Conservation (phyloP, 1,284 basidiomycete genomes). For the Apiotrichum laibachii region DNA sequence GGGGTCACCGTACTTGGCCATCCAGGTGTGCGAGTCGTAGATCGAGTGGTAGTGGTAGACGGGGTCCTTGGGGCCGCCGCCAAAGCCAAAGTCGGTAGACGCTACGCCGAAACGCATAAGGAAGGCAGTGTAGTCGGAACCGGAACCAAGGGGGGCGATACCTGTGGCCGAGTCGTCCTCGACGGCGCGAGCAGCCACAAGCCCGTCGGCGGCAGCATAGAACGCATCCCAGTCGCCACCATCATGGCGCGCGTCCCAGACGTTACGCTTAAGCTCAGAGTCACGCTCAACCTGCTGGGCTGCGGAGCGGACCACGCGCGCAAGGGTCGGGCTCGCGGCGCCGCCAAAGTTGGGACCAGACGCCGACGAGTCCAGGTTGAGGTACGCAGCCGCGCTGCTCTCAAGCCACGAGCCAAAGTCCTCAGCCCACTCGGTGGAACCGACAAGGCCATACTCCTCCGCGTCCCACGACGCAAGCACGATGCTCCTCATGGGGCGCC, state of each 20-base stretch:
- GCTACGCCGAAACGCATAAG: slow-evolving; percentile 57
- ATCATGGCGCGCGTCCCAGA: slow-evolving; percentile 47
- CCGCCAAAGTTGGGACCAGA: slow-evolving; percentile 64
- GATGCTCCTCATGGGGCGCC: slow-evolving; percentile 85
- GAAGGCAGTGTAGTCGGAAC: slow-evolving; percentile 72
- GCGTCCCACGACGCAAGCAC: slow-evolving; percentile 91
- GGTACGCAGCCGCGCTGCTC: slow-evolving; percentile 73
- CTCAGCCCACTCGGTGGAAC: slow-evolving; percentile 84
- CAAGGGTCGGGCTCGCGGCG: slow-evolving; percentile 59
- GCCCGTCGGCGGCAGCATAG: not conserved
- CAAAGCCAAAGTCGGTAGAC: slow-evolving; percentile 53
- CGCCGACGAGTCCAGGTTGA: slow-evolving; percentile 73
- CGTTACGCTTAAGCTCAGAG: slow-evolving; percentile 38
- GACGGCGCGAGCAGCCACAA: not conserved
- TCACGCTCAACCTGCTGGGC: slow-evolving; percentile 67
- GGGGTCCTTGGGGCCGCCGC: slow-evolving; percentile 56
- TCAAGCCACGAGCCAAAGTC: slow-evolving; percentile 80
- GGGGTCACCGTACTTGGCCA: slow-evolving; percentile 66
- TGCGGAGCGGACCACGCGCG: slow-evolving; percentile 65
- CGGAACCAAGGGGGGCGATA: slow-evolving; percentile 51
- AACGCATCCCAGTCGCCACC: slow-evolving; percentile 36
- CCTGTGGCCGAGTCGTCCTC: slow-evolving; percentile 14
- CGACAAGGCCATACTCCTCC: slow-evolving; percentile 87
- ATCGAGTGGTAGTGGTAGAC: slow-evolving; percentile 70
- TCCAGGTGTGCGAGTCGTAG: slow-evolving; percentile 74